Conservation (phyloP, 495 filamentous ascomycete species). For the Parathielavia appendiculata region DNA sequence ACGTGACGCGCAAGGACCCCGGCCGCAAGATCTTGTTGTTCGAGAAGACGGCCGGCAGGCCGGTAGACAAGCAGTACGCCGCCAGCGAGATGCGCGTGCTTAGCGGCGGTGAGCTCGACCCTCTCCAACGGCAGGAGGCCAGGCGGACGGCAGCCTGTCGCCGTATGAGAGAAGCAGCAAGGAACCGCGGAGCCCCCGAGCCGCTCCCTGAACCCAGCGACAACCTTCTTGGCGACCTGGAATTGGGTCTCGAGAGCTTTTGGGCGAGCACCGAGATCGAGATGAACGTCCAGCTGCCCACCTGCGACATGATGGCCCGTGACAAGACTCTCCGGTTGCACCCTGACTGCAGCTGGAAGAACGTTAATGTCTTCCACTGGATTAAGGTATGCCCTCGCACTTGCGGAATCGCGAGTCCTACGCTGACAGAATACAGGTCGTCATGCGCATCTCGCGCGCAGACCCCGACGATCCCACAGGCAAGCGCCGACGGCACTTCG, state of each 20-base stretch:
- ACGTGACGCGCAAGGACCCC: constrained; percentile 79
- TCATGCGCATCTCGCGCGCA: constrained; percentile 87
- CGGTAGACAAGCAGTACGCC: constrained; percentile 68
- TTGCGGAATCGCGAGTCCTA: not conserved
- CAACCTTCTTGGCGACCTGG: constrained; percentile 80
- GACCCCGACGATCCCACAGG: constrained; percentile 71
- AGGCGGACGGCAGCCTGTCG: constrained; percentile 37
- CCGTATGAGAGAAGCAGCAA: constrained; percentile 37
- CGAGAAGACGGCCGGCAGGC: constrained; percentile 83
- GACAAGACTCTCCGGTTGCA: constrained; percentile 70
- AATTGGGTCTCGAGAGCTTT: constrained; percentile 52
- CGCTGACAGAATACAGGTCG: constrained; percentile 58
- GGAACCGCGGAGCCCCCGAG: constrained; percentile 29
- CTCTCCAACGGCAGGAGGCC: constrained; percentile 41
- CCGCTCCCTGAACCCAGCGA: constrained; percentile 47
- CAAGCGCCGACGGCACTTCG: constrained; percentile 86
- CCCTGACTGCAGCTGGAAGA: constrained; percentile 93
- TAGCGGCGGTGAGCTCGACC: constrained; percentile 67
- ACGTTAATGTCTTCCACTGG: constrained; percentile 97
- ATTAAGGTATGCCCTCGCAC: constrained; percentile 71
- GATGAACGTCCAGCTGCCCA: constrained; percentile 90
- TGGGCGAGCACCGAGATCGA: constrained; percentile 95
- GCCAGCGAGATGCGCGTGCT: constrained; percentile 74
- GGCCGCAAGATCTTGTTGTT: constrained; percentile 81
- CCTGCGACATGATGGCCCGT: constrained; percentile 81